Evolutionary conservation across 306 rosid genomes (phyloP).

Genomic region (Castanopsis chinensis): DNA sequence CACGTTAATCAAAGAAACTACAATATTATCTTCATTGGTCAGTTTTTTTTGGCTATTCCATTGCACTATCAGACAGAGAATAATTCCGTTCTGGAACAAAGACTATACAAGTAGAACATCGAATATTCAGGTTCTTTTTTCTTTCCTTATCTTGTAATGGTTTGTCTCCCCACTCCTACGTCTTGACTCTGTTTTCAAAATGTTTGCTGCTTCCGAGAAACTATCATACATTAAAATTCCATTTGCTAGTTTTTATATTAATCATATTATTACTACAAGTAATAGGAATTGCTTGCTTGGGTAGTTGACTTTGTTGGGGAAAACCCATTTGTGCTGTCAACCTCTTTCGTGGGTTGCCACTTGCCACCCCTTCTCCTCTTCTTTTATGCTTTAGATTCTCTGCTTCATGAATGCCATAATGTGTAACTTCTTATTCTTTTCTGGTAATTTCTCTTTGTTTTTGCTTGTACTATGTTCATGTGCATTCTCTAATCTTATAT

Average conservation of each 20-base stretch:
- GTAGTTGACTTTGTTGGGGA: slow-evolving; percentile 50
- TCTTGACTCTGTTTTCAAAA: slow-evolving; percentile 14
- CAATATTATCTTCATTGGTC: slow-evolving; percentile 17
- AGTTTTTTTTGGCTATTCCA: slow-evolving; percentile 25
- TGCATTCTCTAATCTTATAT: not conserved
- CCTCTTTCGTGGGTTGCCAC: slow-evolving; percentile 35
- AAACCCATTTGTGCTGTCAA: slow-evolving; percentile 40
- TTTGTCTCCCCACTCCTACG: not conserved
- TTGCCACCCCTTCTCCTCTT: slow-evolving; percentile 27
- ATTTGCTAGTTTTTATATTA: too few species aligned
- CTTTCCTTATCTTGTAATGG: not conserved
- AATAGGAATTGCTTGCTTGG: slow-evolving; percentile 28
- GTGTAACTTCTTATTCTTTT: not conserved
- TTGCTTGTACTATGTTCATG: not conserved
- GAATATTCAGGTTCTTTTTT: slow-evolving; percentile 44
- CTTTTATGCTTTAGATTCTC: slow-evolving; percentile 18
- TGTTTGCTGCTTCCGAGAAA: slow-evolving; percentile 12
- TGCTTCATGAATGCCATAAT: slow-evolving; percentile 22
- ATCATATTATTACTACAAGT: not conserved
- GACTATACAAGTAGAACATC: not conserved
- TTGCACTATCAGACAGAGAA: slow-evolving; percentile 11
- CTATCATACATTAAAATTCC: not conserved
- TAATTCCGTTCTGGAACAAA: slow-evolving; percentile 22
- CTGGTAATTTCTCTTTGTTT: slow-evolving; percentile 7
- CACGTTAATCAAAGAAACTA: slow-evolving; percentile 38